Evolutionary conservation across 345 rosid species (phyloP), one percentile per base, ranked within the genome.

Genomic region (Anacardium occidentale): DNA sequence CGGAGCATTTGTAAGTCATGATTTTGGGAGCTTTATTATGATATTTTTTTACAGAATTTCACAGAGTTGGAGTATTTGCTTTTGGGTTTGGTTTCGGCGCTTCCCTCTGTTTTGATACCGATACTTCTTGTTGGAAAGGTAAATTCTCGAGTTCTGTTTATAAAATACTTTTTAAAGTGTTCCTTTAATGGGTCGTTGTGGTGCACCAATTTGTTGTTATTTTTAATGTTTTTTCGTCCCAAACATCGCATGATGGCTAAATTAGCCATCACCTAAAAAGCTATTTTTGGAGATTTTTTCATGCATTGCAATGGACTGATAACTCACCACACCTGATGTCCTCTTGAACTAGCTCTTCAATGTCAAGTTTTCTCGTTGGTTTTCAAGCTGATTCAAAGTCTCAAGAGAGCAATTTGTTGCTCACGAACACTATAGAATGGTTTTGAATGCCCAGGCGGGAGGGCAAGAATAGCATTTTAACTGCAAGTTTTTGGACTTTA

Each of bases 31-130:
- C 51, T 14, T 65, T 4, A 0, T 17, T 76, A 26, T 74, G 71
- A 26, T 66, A 62, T 25, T 22, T 50, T n/a, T 68, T 44, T 50
- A 55, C 92, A 94, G 98, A 89, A 76, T 29, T 94, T 94, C 67
- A 85, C 98, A 1, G 98, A 92, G 72, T 71, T 94, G 91, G 98
- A 94, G 70, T 94, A 94, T 80, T 74, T 94, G 82, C 91, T 94
- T 51, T 78, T 88, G 61, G 89, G 84, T 55, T 77, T 92, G 86
- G 80, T 94, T 66, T 89, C 98, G 2, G 96, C 97, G 15, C 85
- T 89, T 73, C 98, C 98, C 47, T 83, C 98, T 60, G 85, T 92
- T 75, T 17, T 90, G 69, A 80, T 90, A 61, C 98, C 98, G 0
- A 75, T 84, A 62, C 26, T 94, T 1, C 45, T 82, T 78, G 86